Base-by-base conservation (phyloP, 1,284 basidiomycete species). In the Flammula alnicola region DNA sequence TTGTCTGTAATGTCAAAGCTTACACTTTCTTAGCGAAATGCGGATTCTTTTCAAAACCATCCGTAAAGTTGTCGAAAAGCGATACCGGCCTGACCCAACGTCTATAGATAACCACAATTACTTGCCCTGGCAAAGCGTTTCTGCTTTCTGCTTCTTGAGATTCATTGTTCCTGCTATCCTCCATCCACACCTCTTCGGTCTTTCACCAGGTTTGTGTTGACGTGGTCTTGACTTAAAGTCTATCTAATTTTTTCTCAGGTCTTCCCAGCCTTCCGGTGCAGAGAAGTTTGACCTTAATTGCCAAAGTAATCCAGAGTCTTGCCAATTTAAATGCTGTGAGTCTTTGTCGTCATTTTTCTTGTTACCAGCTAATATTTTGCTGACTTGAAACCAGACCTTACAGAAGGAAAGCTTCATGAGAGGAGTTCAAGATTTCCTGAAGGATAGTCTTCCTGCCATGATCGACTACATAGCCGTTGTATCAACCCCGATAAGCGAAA, bases 141-240 rank as follows among this genome's bases (percentile, higher is more conserved):
- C 88, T 32, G 91, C 91, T 0, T 93, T 93, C 65, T 83, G 87
- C 62, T 93, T 93, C 65, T 75, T 93, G 29, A 81, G 91, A 37
- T 91, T 94, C 67, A 85, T 94, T 58, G 86, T 90, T 14, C 90
- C 89, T 33, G 87, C 86, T 19, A 86, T 92, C 47, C 73, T 92
- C 16, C 78, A 88, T 64, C 89, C 89, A 5, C 88, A 92, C 67
- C 66, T 89, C 5, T 90, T 88, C 60, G 86, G 87, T 11, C 70
- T 91, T 29, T 83, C 78, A 56, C 79, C 84, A 65, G 89, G 88
- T 88, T 65, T 25, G 72, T 63, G n/a, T n/a, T n/a, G 11, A 32
- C 32, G 5, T 16, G 4, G 39, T 16, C 30, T 36, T 32, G 9
- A 23, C 17, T 12, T 30, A 30, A 31, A 16, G 9, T 25, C 39